Evolutionary conservation across 1,284 basidiomycete genomes (phyloP).

Genomic region (Sporisorium iseilematis-ciliati): DNA sequence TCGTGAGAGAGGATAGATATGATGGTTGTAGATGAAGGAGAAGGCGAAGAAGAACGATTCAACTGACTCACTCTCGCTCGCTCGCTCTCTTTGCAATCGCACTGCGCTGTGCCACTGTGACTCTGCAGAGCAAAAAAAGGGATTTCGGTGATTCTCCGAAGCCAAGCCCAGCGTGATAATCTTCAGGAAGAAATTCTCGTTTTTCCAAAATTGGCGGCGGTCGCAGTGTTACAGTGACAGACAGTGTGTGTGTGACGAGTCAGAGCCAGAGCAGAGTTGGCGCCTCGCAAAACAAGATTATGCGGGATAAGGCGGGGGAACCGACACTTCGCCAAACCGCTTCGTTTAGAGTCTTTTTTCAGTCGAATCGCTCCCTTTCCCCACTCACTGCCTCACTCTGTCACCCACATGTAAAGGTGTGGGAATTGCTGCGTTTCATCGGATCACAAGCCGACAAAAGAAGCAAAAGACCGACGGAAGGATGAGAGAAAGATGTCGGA

Average conservation of each 20-base stretch:
- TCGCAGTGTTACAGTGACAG: neutral
- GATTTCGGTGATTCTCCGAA: slow-evolving; percentile 30
- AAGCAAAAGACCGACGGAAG: neutral
- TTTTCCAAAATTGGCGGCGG: neutral
- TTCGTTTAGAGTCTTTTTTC: no score
- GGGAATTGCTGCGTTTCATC: neutral
- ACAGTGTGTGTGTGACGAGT: neutral
- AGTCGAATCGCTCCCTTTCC: neutral
- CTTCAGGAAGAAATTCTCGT: slow-evolving; percentile 7
- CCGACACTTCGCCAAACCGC: neutral
- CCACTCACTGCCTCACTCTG: neutral
- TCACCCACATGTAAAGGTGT: neutral
- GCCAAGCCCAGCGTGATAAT: slow-evolving; percentile 10
- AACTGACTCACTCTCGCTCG: neutral
- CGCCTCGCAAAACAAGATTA: no score
- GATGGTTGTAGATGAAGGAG: slow-evolving; percentile 3
- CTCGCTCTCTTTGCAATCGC: neutral
- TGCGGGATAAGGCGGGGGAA: slow-evolving; percentile 8
- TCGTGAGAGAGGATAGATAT: neutral
- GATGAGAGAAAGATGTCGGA: neutral
- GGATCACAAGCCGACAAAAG: neutral
- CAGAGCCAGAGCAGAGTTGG: neutral
- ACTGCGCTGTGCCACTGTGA: neutral
- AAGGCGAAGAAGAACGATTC: slow-evolving; percentile 5
- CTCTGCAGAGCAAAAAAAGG: neutral